These are phyloP conservation scores for Aspergillus sp. DNA, from an alignment of 2,329 filamentous ascomycete species.

Conservation along the genomic window DNA sequence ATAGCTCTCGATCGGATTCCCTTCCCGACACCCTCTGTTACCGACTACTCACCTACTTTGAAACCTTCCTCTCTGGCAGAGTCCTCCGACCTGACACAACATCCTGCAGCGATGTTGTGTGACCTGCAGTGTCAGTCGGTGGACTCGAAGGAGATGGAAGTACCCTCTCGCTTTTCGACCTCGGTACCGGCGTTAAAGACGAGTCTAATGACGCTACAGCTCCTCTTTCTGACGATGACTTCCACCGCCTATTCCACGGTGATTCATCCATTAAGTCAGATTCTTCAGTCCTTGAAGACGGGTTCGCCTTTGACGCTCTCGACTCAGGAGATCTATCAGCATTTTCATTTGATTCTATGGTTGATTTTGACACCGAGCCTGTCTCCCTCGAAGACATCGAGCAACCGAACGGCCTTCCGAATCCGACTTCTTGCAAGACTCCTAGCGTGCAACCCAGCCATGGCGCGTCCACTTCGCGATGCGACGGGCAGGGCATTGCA, in stretches of 20 bases:
- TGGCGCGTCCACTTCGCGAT: conserved; percentile 55
- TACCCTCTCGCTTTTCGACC: conserved; percentile 42
- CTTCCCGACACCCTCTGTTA: conserved; percentile 39
- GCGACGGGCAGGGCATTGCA: conserved; percentile 56
- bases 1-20: conserved; percentile 41
- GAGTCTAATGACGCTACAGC: conserved; percentile 61
- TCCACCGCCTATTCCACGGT: conserved; percentile 60
- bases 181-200: conserved; percentile 39
- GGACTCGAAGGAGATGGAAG: conserved; percentile 54
- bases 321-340: conserved; percentile 49
- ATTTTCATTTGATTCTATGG: conserved; percentile 56
- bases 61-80: conserved; percentile 47
- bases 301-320: conserved; percentile 71
- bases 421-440: conserved; percentile 52
- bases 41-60: conserved; percentile 41
- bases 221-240: conserved; percentile 69
- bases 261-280: conserved; percentile 68
- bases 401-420: conserved; percentile 49
- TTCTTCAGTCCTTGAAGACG: conserved; percentile 74
- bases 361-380: conserved; percentile 55
- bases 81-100: conserved; percentile 95
- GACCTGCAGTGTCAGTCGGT: conserved; percentile 99
- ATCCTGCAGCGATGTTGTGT: conserved; percentile 99
- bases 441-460: conserved; percentile 54
- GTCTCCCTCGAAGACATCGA: conserved; percentile 44